Percentiles rank a stretch among this genome's conserved stretches.
Evolutionary conservation across 306 rosid genomes (phyloP).

Genomic region (Sicyos edulis): DNA sequence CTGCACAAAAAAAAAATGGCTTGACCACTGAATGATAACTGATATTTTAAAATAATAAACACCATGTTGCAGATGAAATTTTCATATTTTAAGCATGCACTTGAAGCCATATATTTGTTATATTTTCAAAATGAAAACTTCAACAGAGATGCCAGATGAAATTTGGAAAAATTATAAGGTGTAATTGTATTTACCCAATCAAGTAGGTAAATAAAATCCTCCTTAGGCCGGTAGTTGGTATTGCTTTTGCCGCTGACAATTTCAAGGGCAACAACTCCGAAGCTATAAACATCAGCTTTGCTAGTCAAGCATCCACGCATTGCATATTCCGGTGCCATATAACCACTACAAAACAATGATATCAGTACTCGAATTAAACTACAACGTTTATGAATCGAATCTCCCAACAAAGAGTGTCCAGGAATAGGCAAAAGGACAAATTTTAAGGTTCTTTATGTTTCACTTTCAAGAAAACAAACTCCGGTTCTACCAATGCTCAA

Average conservation of each 20-base stretch:
- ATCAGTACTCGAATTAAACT: slow-evolving; percentile 8
- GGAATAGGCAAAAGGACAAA: not conserved
- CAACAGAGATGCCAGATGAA: not conserved
- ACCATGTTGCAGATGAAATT: no score
- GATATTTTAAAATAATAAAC: no score
- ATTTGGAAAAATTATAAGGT: not conserved
- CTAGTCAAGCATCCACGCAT: slow-evolving; percentile 84
- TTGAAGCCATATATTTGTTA: not conserved
- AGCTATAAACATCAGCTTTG: slow-evolving; percentile 79
- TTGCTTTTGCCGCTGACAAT: slow-evolving; percentile 88
- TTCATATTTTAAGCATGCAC: not conserved
- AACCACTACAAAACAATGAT: slow-evolving; percentile 52
- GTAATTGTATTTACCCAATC: slow-evolving; percentile 59
- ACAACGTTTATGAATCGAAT: not conserved
- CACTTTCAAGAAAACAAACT: not conserved
- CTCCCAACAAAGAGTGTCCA: not conserved
- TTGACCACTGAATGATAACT: no score
- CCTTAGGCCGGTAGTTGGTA: slow-evolving; percentile 75
- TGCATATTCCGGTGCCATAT: slow-evolving; percentile 97
- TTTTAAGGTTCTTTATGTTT: not conserved
- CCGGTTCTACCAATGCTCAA: no score
- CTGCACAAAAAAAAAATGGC: no score
- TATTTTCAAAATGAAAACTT: not conserved
- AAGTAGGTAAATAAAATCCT: slow-evolving; percentile 85
- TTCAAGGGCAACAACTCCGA: slow-evolving; percentile 72